Base-by-base conservation (phyloP, 1,139 yeast species). In the Geotrichum cucujoidarum region DNA sequence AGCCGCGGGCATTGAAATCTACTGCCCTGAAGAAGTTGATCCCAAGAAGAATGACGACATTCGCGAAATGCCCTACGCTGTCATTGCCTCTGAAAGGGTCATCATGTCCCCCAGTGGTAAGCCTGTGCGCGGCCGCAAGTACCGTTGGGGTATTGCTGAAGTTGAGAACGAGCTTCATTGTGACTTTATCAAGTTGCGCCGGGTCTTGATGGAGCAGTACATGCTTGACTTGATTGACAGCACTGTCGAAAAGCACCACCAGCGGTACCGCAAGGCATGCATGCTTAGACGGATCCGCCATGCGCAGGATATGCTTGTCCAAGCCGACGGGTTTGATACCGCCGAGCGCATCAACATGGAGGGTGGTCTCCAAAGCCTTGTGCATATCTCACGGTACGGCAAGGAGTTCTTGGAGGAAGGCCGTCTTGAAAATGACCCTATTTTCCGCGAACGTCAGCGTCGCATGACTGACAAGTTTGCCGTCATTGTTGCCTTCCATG, bases 161-260 rank as follows among this genome's bases (percentile, higher is more conserved):
- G 78, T 83, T 33, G 89, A 82, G 54, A 80, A 85, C 57, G 72
- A 72, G 1, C 59, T 62, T 2, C 85, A 81, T 60, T 80, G 94
- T 64, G 95, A 87, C 60, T 83, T 83, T 56, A 50, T 63, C 7
- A 67, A 67, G 31, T 69, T 87, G 52, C 74, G 80, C 55, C 70
- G 81, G 56, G 73, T 83, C 29, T 66, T 85, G 55, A 70, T 85
- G 72, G 81, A 84, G 33, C 76, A 78, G 52, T 75, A 79, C 58
- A 83, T 78, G 55, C 76, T 89, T 64, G 96, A 89, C 66, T 74
- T 89, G 61, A 75, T 88, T 45, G 75, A 83, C 56, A 78, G 88
- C 6, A 88, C 97, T 8, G 80, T 86, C 62, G 95, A 86, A 62
- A 64, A 80, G 53, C 95, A 87, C 67, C 89, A 82, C 62, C 94